Evolutionary conservation across 2,329 filamentous ascomycete genomes (phyloP), one percentile per base, ranked within the genome.

Genomic region (Pleoardoris graminearum): DNA sequence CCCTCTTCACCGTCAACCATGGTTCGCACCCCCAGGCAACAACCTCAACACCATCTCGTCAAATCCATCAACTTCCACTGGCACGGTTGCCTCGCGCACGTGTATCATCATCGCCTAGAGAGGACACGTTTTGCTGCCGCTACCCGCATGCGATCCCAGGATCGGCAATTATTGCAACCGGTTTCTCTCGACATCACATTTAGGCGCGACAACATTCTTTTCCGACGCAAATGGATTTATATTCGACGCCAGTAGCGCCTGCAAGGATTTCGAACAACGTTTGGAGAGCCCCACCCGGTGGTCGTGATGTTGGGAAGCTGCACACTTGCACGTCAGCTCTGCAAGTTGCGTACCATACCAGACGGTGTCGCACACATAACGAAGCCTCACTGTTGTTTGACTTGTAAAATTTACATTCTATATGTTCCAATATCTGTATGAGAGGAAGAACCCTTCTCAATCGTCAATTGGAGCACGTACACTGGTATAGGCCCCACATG

Each of bases 271-370:
- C 33, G 38, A 52, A 51, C 25, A 45, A 41, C 50, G 42, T 42
- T 19, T 46, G 7, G 39, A n/a, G 25, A 54, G 56, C 59, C 59
- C 59, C 59, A 61, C 59, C 59, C 53, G 59, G 54, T 59, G 41
- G 30, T 47, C 56, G 56, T 54, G 45, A 56, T 39, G 17, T n/a
- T 29, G 46, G 30, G 33, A 32, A 37, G 21, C 43, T 25, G 41
- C 51, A 35, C 14, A 12, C 23, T 35, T 47, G 54, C 47, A 48
- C 25, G 17, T 45, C 19, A 17, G n/a, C 46, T 36, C 29, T 53
- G 47, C 50, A 51, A 17, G n/a, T 19, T 38, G 27, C n/a, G 10
- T 19, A 39, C 48, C 33, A 12, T 25, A 21, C 27, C n/a, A 23
- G 27, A 3, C n/a, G n/a, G 22, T 22, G 17, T 25, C 19, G 23